A percentile compares a stretch with the other conserved stretches of the same genome.
phyloP scores from a whole-genome alignment of 176 grass and related monocot genomes.

The Puccinellia tenuiflora region DNA sequence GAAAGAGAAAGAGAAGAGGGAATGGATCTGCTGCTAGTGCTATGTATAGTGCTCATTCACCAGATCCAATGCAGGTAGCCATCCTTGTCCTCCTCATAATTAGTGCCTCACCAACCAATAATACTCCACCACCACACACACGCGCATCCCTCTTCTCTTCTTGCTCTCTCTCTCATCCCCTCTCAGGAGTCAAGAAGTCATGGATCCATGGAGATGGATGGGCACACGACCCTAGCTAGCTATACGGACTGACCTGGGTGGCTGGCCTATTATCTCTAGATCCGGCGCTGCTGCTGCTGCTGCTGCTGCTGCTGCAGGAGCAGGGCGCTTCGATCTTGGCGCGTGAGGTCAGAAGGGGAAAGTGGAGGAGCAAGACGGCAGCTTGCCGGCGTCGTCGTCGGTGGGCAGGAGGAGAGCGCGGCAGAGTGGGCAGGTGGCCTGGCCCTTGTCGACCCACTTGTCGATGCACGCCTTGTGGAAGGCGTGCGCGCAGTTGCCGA shows the following conservation, averaged over 20 bases:
- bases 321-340: background rate
- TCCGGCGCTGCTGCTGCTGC: too few species aligned
- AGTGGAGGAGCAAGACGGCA: background rate
- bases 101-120: conserved; percentile 32
- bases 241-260: conserved; percentile 21
- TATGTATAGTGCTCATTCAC: conserved; percentile 12
- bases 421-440: conserved; percentile 68
- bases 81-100: conserved; percentile 51
- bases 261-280: background rate
- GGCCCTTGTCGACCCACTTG: conserved; percentile 87
- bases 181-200: background rate
- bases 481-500: conserved; percentile 64
- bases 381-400: background rate
- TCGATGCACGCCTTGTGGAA: conserved; percentile 86
- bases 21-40: background rate
- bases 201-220: conserved; percentile 18
- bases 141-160: background rate
- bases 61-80: conserved; percentile 54
- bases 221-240: background rate
- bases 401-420: conserved; percentile 46
- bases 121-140: conserved; percentile 30
- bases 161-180: background rate
- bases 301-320: background rate
- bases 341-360: conserved; percentile 21
- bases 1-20: background rate